Evolutionary conservation across 2,329 filamentous ascomycete species (phyloP), one percentile per base, ranked within the genome.

Genomic region (Microdochium trichocladiopsis): DNA sequence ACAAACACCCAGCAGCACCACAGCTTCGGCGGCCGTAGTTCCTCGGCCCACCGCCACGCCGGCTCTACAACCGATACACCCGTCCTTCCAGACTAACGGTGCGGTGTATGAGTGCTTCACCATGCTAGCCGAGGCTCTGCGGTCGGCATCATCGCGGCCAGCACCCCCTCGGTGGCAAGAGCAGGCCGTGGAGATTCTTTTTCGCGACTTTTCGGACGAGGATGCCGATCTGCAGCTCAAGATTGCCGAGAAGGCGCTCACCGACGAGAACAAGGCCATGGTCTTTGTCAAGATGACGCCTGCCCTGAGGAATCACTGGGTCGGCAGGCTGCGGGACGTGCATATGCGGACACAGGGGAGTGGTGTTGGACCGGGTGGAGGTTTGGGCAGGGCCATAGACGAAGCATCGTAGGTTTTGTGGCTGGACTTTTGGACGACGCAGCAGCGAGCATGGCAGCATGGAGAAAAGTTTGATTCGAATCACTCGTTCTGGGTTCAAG

Each of bases 261-360:
- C 77, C n/a, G 77, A 82, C 57, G 76, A 82, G 56, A 78, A 76
- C 60, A 82, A 80, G 61, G 80, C 80, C 25, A 77, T 83, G 72
- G 73, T 83, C 43, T 84, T 83, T 57, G 81, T 79, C 68, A 83
- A 83, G 67, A 83, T 83, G 78, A 75, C 79, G 0, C 65, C 70
- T 2, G 61, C 64, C 11, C 64, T 83, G 55, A 69, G 79, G 48
- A 70, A 73, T 54, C 79, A 83, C 58, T 83, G 80, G 80, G 75
- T 83, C 2, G 75, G 72, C 59, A 66, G 75, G 51, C 66, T 81
- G 51, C 65, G 77, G 24, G 78, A 81, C 56, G 64, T 72, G 49
- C 70, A 73, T 52, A 69, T 69, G 61, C 65, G 68, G 28, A 61
- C 64, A 51, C 51, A 63, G 16, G 41, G 14, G 6, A 45, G 12